phyloP scores from a whole-genome alignment of 192 early-diverging fungal genomes.

The Dispira simplex region DNA sequence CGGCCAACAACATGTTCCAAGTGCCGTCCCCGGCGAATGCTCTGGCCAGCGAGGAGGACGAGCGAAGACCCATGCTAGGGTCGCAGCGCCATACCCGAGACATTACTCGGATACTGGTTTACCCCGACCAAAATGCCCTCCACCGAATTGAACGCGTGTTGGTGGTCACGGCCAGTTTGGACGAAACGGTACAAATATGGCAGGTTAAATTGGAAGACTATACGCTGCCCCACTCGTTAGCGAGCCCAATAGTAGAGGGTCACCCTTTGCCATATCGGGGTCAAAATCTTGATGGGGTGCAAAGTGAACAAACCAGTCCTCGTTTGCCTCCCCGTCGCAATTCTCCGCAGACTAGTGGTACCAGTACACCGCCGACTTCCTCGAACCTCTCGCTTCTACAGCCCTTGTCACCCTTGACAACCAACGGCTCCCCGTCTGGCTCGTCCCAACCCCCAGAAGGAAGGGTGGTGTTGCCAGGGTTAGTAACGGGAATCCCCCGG shows the following conservation, averaged over 20 bases:
- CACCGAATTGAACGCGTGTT: neutral
- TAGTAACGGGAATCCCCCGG: neutral
- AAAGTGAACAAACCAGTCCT: neutral
- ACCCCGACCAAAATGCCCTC: slow-evolving; percentile 3
- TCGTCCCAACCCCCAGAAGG: neutral
- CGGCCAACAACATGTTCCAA: neutral
- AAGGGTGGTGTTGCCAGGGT: neutral
- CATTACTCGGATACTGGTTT: neutral
- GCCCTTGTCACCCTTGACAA: too few relatives aligned
- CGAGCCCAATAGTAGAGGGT: neutral
- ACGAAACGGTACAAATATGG: neutral
- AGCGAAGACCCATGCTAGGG: neutral
- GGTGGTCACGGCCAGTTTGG: neutral
- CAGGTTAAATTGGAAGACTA: neutral
- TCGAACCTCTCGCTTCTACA: neutral
- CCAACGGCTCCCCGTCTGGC: too few relatives aligned
- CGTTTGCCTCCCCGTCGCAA: neutral
- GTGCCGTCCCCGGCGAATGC: neutral
- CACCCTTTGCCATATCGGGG: neutral
- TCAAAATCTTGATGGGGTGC: neutral
- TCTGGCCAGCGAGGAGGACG: neutral
- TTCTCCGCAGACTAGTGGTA: neutral
- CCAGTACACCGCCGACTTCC: neutral
- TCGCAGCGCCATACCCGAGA: neutral
- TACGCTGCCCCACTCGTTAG: neutral